Conservation (phyloP, 1,139 yeast species). For the Kurtzmaniella natalensis region DNA sequence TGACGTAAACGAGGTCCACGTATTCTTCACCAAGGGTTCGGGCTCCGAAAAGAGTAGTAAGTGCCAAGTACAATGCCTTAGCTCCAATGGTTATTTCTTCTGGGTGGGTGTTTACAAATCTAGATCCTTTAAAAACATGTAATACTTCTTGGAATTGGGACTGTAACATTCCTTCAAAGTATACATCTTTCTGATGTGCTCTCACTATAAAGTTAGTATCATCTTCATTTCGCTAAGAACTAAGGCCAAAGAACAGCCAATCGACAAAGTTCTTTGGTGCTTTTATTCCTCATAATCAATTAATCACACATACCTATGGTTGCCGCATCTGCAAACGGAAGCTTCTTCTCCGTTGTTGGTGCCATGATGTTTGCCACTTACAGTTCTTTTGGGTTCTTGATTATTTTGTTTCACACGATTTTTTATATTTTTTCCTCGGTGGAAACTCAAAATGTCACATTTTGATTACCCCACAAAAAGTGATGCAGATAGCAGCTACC, state of each 20-base stretch:
- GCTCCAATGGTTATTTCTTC: slow-evolving; percentile 58
- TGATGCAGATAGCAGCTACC: too few relatives aligned
- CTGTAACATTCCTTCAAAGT: slow-evolving; percentile 55
- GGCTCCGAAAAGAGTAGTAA: slow-evolving; percentile 73
- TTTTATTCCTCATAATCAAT: neutral
- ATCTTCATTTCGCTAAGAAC: too few relatives aligned
- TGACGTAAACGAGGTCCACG: slow-evolving; percentile 75
- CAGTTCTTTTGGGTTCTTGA: neutral
- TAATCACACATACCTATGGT: slow-evolving; percentile 36
- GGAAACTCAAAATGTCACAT: neutral
- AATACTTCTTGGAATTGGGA: slow-evolving; percentile 54
- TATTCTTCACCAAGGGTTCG: slow-evolving; percentile 93
- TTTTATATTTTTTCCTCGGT: neutral
- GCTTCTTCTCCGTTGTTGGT: slow-evolving; percentile 4
- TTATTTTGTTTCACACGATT: neutral
- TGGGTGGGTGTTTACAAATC: slow-evolving; percentile 62
- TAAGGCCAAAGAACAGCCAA: too few relatives aligned
- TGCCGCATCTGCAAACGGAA: slow-evolving; percentile 48
- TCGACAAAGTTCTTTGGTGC: neutral
- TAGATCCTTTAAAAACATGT: slow-evolving; percentile 57
- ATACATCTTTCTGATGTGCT: slow-evolving; percentile 85
- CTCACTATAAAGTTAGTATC: slow-evolving; percentile 43
- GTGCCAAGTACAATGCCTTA: slow-evolving; percentile 55
- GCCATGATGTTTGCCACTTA: neutral
- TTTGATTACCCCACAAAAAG: slow-evolving; percentile 1